Conservation (phyloP, 257 asterid genomes). For the Petunia axillaris region DNA sequence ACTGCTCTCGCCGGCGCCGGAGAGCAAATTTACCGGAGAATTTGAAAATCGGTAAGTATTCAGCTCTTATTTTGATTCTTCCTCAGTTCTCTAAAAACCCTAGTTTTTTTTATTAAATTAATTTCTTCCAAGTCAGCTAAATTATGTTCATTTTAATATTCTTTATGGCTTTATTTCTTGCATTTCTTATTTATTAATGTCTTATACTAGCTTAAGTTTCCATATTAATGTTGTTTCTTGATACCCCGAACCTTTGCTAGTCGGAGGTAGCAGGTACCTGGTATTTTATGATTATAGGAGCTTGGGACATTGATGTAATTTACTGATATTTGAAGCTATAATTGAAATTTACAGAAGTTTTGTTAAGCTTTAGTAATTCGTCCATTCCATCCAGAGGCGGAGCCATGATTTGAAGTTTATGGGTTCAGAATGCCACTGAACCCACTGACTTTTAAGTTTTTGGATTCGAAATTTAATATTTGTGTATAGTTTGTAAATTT, state of each 20-base stretch:
- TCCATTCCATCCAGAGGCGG: not conserved
- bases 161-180: not conserved
- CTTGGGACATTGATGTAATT: not conserved
- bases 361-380: not conserved
- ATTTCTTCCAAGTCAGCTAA: not conserved
- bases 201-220: not conserved
- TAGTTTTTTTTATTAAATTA: constrained; percentile 10
- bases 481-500: too few species aligned
- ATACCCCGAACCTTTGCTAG: not conserved
- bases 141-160: not conserved
- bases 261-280: not conserved
- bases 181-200: not conserved
- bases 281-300: not conserved
- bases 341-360: not conserved
- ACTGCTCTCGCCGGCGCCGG: not conserved
- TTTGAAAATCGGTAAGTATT: not conserved
- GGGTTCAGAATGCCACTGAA: too few species aligned
- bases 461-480: too few species aligned
- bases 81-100: not conserved
- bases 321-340: not conserved
- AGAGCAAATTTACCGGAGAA: not conserved
- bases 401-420: too few species aligned
- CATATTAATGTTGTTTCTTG: not conserved
- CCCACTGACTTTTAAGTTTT: too few species aligned
- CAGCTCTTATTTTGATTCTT: not conserved